A percentile compares a stretch with the other conserved stretches of the same genome.
Evolutionary conservation across 371 early-diverging fungal species (phyloP).

Genomic region (Syncephalastrum monosporum): DNA sequence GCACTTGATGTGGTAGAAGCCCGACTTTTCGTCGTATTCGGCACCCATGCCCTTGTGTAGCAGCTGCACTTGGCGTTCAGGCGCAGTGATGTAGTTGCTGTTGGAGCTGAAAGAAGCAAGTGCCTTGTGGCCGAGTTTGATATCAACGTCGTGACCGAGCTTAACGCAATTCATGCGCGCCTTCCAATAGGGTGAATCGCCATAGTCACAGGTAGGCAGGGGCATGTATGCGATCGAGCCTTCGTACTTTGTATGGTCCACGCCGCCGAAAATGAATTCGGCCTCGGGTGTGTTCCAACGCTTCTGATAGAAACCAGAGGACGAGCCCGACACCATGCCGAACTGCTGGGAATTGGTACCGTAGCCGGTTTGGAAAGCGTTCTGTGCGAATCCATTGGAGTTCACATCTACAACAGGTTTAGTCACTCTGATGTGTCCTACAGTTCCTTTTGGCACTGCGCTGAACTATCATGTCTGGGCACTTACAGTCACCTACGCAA

Average conservation of each 20-base stretch:
- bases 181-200: conserved; percentile 46
- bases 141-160: conserved; percentile 33
- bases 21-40: conserved; percentile 20
- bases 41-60: conserved; percentile 43
- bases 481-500: no score
- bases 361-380: conserved; percentile 32
- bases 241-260: conserved; percentile 43
- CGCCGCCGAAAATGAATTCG: conserved; percentile 46
- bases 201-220: conserved; percentile 42
- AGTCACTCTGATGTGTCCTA: no score
- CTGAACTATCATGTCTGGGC: no score
- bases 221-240: conserved; percentile 41
- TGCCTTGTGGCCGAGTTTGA: conserved; percentile 37
- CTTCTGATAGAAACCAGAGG: conserved; percentile 33
- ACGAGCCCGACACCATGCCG: conserved; percentile 21
- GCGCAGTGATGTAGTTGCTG: conserved; percentile 33
- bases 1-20: conserved; percentile 27
- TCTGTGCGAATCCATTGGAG: conserved; percentile 27
- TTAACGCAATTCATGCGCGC: conserved; percentile 39
- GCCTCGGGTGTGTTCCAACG: conserved; percentile 28
- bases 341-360: conserved; percentile 32
- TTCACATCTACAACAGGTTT: conserved; percentile 12
- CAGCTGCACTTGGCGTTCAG: conserved; percentile 33
- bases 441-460: no score
- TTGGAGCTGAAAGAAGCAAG: conserved; percentile 36